phyloP scores from a whole-genome alignment of 2,329 filamentous ascomycete genomes.

The Penicillium griseofulvum region DNA sequence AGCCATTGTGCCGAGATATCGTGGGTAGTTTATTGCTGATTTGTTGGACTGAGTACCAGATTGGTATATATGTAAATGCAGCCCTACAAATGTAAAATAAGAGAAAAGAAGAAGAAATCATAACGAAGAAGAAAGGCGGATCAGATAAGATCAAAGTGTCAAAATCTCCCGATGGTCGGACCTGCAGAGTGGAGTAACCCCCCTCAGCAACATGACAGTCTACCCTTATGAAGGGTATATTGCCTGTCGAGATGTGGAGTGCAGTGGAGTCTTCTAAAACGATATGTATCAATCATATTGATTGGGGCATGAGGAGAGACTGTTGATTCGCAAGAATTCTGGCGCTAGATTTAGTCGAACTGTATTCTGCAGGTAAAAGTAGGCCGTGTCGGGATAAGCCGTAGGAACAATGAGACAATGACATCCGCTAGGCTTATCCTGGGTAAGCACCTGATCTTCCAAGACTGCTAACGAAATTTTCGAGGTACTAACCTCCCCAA shows the following conservation, averaged over 20 bases:
- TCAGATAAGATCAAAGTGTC: slow-evolving; percentile 9
- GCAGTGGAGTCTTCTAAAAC: neutral
- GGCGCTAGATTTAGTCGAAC: neutral
- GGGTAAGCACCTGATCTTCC: neutral
- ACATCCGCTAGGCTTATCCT: slow-evolving; percentile 1
- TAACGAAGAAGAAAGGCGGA: neutral
- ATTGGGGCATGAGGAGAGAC: neutral
- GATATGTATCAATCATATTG: neutral
- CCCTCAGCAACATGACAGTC: neutral
- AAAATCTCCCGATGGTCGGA: neutral
- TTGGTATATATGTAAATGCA: neutral
- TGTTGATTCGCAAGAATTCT: neutral
- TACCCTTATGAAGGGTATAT: neutral
- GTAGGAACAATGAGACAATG: neutral
- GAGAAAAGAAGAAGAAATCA: neutral
- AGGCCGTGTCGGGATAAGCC: neutral
- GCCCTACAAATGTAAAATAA: neutral
- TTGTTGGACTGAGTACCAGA: neutral
- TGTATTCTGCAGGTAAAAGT: neutral
- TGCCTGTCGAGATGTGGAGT: neutral
- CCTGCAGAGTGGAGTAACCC: neutral
- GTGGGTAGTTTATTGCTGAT: neutral
- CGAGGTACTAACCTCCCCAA: neutral
- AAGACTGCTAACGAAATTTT: neutral
- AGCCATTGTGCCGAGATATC: neutral